Conservation (phyloP, 176 grass and related monocot genomes). For the Thinopyrum elongatum region DNA sequence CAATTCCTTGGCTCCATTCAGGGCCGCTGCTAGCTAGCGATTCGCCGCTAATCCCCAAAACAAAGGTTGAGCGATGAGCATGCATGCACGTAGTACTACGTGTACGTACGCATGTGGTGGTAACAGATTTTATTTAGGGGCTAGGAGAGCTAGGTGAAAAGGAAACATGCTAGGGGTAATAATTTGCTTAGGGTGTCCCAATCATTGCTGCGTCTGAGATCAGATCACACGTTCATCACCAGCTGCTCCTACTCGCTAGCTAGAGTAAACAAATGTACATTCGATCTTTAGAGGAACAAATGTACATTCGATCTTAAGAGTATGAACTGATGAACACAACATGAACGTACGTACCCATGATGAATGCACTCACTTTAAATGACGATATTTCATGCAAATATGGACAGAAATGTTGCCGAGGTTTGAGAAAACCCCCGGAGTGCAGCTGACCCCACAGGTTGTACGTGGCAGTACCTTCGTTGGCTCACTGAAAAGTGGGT, state of each 20-base stretch:
- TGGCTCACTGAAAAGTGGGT: not conserved
- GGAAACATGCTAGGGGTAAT: slow-evolving; percentile 33
- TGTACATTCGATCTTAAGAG: too few species aligned
- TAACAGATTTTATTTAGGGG: slow-evolving; percentile 12
- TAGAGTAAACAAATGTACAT: not conserved
- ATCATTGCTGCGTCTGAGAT: slow-evolving; percentile 35
- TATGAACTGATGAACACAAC: not conserved
- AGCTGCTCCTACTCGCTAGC: not conserved
- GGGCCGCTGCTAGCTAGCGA: not conserved
- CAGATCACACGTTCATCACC: slow-evolving; percentile 23
- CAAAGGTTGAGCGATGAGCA: not conserved
- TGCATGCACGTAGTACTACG: not conserved
- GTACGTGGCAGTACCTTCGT: not conserved
- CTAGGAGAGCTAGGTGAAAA: slow-evolving; percentile 11
- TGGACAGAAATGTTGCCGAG: not conserved
- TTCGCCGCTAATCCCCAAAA: slow-evolving; percentile 27
- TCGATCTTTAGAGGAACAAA: not conserved
- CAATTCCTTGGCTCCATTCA: slow-evolving; percentile 38
- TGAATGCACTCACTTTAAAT: not conserved
- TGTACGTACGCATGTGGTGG: not conserved
- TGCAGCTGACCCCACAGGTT: too few species aligned
- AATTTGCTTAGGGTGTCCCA: slow-evolving; percentile 46
- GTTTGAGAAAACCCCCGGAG: too few species aligned
- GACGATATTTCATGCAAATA: not conserved
- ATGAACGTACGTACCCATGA: not conserved